A percentile compares a stretch with the other conserved stretches of the same genome.
Evolutionary conservation across 768 basidiomycete species (phyloP).

Genomic region (Mycena belliarum): DNA sequence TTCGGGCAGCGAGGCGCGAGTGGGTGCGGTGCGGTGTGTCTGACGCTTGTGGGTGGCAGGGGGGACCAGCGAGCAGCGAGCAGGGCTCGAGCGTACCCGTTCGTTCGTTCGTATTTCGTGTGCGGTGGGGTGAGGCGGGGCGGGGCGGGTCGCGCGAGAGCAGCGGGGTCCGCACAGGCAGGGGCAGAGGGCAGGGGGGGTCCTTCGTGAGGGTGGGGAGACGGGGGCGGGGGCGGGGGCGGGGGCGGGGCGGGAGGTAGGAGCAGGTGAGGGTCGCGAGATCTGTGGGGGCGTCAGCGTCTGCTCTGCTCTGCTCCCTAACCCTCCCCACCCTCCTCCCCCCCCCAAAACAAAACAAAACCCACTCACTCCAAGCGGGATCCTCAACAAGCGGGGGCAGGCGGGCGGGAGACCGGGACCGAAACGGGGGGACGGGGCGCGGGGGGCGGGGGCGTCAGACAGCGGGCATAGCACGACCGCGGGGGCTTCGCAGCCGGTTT

Average conservation of each 20-base stretch:
- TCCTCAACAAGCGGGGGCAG: not conserved
- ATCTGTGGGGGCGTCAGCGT: conserved; percentile 41
- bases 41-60: too few relatives aligned
- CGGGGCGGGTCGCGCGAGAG: too few relatives aligned
- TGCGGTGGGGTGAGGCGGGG: not conserved
- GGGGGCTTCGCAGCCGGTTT: too few relatives aligned
- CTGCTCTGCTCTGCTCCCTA: not conserved
- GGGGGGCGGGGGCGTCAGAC: not conserved
- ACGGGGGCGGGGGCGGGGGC: conserved; percentile 4
- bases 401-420: not conserved
- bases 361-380: not conserved
- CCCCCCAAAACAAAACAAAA: not conserved
- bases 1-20: too few relatives aligned
- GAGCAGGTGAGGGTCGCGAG: conserved; percentile 80
- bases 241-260: conserved; percentile 27
- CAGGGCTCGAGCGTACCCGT: conserved; percentile 67
- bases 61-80: conserved; percentile 43
- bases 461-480: not conserved
- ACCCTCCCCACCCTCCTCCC: not conserved
- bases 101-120: not conserved
- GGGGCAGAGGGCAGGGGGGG: too few relatives aligned
- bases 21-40: too few relatives aligned
- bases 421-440: not conserved
- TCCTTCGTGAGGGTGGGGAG: conserved; percentile 31
- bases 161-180: conserved; percentile 15